These are phyloP conservation scores for Rhododendron ovatum DNA, from an alignment of 148 eudicot species.

Conservation along the genomic window DNA sequence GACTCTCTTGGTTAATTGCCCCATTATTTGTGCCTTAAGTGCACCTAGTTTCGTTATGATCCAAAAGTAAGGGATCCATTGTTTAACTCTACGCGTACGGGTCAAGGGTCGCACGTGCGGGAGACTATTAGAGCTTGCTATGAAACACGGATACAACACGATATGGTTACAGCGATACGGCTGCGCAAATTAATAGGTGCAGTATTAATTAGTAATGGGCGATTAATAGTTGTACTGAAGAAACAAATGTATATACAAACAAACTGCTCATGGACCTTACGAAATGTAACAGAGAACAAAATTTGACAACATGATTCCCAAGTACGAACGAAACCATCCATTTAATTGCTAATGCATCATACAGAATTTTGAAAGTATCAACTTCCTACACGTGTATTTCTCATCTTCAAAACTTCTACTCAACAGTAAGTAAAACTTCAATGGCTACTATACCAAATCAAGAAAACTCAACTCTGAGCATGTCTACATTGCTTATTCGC, in stretches of 20 bases:
- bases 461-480: not conserved
- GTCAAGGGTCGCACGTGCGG: not conserved
- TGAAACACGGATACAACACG: no score
- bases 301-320: no score
- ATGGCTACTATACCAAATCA: not conserved
- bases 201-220: no score
- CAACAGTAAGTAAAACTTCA: not conserved
- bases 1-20: not conserved
- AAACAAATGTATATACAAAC: no score
- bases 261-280: no score
- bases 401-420: not conserved
- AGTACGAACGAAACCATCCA: not conserved
- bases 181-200: no score
- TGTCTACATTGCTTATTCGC: not conserved
- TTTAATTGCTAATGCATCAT: not conserved
- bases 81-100: not conserved
- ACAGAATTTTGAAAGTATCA: not conserved
- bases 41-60: not conserved
- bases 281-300: no score
- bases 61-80: not conserved
- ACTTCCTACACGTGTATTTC: not conserved
- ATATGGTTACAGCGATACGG: no score
- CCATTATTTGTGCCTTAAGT: not conserved
- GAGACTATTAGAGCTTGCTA: not conserved
- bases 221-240: no score